Evolutionary conservation across 2,329 filamentous ascomycete species (phyloP).

Genomic region (Neonectria ditissima): DNA sequence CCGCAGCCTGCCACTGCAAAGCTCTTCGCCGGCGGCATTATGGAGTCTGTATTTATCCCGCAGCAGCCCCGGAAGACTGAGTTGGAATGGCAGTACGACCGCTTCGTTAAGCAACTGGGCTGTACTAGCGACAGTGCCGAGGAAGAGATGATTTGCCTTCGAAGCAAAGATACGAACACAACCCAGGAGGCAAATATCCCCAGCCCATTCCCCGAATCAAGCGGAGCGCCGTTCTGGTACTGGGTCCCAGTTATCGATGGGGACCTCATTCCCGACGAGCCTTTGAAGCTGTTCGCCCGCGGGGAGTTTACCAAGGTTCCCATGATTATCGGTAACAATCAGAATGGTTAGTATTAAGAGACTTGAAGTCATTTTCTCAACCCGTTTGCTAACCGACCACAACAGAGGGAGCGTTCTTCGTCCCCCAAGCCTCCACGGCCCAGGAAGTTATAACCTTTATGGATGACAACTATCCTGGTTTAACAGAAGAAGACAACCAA

Average conservation of each 20-base stretch:
- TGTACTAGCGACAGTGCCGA: constrained; percentile 42
- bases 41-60: constrained; percentile 59
- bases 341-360: constrained; percentile 47
- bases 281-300: constrained; percentile 51
- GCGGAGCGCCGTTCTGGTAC: constrained; percentile 53
- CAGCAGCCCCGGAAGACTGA: constrained; percentile 40
- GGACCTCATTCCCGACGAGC: constrained; percentile 52
- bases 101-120: constrained; percentile 47
- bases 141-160: constrained; percentile 54
- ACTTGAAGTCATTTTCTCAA: neutral
- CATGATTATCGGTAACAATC: constrained; percentile 55
- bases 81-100: constrained; percentile 57
- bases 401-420: constrained; percentile 57
- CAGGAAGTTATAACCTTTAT: constrained; percentile 52
- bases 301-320: constrained; percentile 56
- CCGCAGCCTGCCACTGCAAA: neutral
- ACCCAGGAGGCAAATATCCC: constrained; percentile 57
- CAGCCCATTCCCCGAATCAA: constrained; percentile 52
- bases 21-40: constrained; percentile 56
- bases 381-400: constrained; percentile 41
- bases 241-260: constrained; percentile 62
- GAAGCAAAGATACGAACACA: constrained; percentile 44
- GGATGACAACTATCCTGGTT: constrained; percentile 55
- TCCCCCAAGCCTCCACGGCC: constrained; percentile 46
- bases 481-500: constrained; percentile 47